A percentile compares a stretch with the other conserved stretches of the same genome.
Evolutionary conservation across 192 early-diverging fungal species (phyloP).

Genomic region (Lobosporangium transversale): DNA sequence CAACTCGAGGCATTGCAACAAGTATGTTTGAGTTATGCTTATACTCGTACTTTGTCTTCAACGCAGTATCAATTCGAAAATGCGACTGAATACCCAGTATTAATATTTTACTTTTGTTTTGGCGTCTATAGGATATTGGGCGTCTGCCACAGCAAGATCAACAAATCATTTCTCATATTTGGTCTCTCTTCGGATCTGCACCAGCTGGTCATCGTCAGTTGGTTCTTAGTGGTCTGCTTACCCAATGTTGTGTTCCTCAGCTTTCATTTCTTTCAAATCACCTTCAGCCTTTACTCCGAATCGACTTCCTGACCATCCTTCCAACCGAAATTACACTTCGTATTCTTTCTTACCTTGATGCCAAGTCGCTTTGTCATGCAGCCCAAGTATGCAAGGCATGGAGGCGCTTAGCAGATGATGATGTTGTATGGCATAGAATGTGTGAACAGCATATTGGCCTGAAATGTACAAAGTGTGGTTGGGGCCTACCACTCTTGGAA

Average conservation of each 20-base stretch:
- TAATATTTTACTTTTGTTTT: neutral
- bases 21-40: too few relatives aligned
- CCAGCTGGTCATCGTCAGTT: conserved; percentile 70
- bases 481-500: conserved; percentile 92
- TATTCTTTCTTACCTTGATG: conserved; percentile 92
- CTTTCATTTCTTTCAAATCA: conserved; percentile 82
- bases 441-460: conserved; percentile 98
- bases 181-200: conserved; percentile 75
- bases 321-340: conserved; percentile 84
- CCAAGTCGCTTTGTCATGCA: conserved; percentile 87
- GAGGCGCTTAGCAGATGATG: conserved; percentile 87
- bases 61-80: too few relatives aligned
- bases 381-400: conserved; percentile 87
- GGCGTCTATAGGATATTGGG: conserved; percentile 57
- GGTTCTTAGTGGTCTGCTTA: conserved; percentile 80
- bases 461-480: conserved; percentile 95
- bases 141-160: conserved; percentile 65
- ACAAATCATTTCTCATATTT: conserved; percentile 73
- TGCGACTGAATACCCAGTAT: neutral
- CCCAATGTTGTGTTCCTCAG: conserved; percentile 86
- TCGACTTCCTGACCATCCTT: conserved; percentile 83
- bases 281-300: conserved; percentile 77
- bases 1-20: conserved; percentile 55
- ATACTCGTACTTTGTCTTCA: too few relatives aligned
- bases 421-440: conserved; percentile 95